Evolutionary conservation across 1,139 yeast species (phyloP).

Genomic region (Suhomyces wounanorum): DNA sequence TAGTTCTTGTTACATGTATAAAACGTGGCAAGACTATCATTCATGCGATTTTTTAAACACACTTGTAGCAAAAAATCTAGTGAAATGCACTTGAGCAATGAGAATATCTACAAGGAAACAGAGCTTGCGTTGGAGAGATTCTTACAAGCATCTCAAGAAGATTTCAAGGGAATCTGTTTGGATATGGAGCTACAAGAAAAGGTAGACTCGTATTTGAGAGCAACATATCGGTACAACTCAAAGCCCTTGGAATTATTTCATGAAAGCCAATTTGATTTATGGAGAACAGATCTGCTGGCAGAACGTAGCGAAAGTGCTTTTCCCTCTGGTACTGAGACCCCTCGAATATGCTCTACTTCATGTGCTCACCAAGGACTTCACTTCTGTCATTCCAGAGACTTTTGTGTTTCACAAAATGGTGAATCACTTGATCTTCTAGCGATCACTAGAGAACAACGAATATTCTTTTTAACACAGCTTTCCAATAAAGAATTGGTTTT

Average conservation of each 20-base stretch:
- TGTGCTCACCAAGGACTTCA: not conserved
- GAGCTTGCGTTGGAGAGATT: not conserved
- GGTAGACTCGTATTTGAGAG: not conserved
- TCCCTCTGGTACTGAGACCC: not conserved
- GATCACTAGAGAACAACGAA: not conserved
- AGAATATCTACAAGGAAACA: not conserved
- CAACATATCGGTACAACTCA: not conserved
- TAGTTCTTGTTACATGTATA: too few relatives aligned
- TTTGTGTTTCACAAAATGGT: not conserved
- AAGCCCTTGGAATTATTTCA: not conserved
- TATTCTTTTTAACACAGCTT: not conserved
- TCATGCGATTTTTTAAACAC: not conserved
- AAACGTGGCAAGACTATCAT: too few relatives aligned
- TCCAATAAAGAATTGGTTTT: not conserved
- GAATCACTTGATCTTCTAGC: not conserved
- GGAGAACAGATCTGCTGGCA: not conserved
- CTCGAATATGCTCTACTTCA: not conserved
- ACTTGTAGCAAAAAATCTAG: not conserved
- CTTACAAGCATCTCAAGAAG: not conserved
- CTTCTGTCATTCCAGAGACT: not conserved
- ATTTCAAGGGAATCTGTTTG: not conserved
- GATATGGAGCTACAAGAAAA: not conserved
- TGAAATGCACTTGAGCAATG: not conserved
- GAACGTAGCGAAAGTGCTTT: not conserved
- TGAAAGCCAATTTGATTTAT: not conserved